Base-by-base conservation (phyloP, 768 basidiomycete genomes). In the Flagelloscypha sp. region DNA sequence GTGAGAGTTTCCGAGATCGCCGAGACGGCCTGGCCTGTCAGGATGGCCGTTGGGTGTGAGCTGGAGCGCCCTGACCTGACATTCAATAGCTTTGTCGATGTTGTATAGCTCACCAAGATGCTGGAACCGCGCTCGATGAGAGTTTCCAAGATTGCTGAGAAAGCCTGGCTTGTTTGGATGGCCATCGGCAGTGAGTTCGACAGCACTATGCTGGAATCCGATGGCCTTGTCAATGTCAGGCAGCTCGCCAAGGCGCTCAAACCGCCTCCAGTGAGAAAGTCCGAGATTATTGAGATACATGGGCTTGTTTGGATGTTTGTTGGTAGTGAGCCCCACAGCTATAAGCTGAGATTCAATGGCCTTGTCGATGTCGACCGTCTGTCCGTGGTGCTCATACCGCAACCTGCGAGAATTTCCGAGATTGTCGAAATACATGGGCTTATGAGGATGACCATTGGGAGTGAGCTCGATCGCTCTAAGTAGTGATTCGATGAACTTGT, bases 191-290 rank as follows among this genome's bases (percentile, higher is more conserved):
- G 48, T 48, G 24, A 43, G 44, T 3, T 38, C 37, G 16, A 50
- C 48, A 1, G 35, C 48, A 19, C 48, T 43, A 45, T 45, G 16
- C 45, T 42, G 27, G 43, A 37, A 37, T 7, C 19, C 12, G 24
- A 58, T 47, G 3, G 46, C 42, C 24, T 50, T 48, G 11, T 61
- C 43, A 18, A 62, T 23, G 41, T 56, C 56, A 18, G 42, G 37
- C 9, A 41, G 30, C 16, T 44, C 36, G 4, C 53, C 49, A 4
- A 55, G 40, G 17, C 36, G 25, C 21, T 48, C 43, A 34, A 49
- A 63, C 15, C 35, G 52, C 19, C 38, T 22, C 10, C 42, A 37
- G 6, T 54, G 37, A 4, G 40, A 35, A 31, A 37, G 45, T 3
- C 50, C 54, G 27, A 54, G 52, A 19, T 46, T 35, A 19, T 43